phyloP scores from a whole-genome alignment of 148 eudicot genomes.

The Fagopyrum esculentum region DNA sequence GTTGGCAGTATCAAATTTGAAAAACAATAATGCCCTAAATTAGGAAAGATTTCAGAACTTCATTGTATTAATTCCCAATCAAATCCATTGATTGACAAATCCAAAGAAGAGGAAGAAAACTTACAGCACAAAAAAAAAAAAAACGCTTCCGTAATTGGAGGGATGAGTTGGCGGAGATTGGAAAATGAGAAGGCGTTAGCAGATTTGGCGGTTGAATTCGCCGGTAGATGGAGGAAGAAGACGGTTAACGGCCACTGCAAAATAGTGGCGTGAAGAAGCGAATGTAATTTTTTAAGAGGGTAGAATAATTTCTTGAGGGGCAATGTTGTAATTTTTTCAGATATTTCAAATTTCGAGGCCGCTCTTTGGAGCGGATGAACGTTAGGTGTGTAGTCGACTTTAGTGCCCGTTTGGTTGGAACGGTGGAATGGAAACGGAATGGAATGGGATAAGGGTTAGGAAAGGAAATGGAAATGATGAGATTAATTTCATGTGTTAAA shows the following conservation, averaged over 20 bases:
- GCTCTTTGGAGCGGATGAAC: not conserved
- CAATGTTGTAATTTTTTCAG: not conserved
- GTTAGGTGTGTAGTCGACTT: not conserved
- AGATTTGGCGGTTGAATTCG: not conserved
- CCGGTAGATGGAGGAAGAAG: not conserved
- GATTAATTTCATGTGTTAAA: too few relatives aligned
- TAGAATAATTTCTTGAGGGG: not conserved
- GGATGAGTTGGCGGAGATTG: not conserved
- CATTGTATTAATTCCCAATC: not conserved
- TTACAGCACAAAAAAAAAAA: not conserved
- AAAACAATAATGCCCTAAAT: not conserved
- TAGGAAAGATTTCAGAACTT: not conserved
- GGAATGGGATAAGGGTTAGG: too few relatives aligned
- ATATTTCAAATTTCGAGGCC: not conserved
- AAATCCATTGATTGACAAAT: not conserved
- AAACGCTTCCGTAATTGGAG: not conserved
- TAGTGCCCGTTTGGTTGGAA: too few relatives aligned
- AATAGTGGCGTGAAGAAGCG: not conserved
- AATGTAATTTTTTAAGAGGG: not conserved
- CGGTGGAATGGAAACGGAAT: too few relatives aligned
- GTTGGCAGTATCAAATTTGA: not conserved
- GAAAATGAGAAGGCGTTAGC: not conserved
- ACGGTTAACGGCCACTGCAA: not conserved
- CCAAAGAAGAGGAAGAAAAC: not conserved
- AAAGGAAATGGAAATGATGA: too few relatives aligned